Evolutionary conservation across 208 protist species (phyloP).

Genomic region (Naegleria fowleri): DNA sequence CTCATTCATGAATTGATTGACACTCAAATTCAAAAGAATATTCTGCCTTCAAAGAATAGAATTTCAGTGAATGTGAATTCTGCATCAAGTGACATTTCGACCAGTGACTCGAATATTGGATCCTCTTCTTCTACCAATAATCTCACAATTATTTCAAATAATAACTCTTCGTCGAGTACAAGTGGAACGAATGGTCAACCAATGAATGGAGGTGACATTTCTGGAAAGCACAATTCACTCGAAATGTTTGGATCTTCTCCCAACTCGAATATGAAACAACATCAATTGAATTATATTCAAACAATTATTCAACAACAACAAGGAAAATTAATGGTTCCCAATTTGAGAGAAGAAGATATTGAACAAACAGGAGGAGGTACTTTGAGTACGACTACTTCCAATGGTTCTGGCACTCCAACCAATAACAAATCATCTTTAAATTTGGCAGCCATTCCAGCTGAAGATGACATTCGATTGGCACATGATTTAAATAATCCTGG

Average conservation of each 20-base stretch:
- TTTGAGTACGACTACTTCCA: background rate
- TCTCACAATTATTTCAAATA: background rate
- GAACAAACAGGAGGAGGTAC: background rate
- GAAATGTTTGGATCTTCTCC: background rate
- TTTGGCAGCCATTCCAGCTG: background rate
- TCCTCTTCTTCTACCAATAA: background rate
- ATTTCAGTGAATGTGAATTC: background rate
- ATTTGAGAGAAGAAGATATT: background rate
- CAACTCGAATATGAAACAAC: background rate
- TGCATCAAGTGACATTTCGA: background rate
- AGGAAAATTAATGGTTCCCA: background rate
- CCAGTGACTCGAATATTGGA: background rate
- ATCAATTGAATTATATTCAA: background rate
- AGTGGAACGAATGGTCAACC: background rate
- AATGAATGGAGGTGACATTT: too few relatives aligned
- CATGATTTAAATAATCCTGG: background rate
- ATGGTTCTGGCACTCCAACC: background rate
- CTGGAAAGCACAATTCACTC: background rate
- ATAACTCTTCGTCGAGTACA: too few relatives aligned
- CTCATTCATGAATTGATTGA: background rate
- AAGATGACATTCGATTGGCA: background rate
- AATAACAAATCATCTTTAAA: background rate
- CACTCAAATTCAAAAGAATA: background rate
- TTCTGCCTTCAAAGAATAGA: background rate
- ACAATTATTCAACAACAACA: background rate